A percentile compares a stretch with the other conserved stretches of the same genome.
Conservation (phyloP, 495 filamentous ascomycete species). For the Penicillium maclennaniae region DNA sequence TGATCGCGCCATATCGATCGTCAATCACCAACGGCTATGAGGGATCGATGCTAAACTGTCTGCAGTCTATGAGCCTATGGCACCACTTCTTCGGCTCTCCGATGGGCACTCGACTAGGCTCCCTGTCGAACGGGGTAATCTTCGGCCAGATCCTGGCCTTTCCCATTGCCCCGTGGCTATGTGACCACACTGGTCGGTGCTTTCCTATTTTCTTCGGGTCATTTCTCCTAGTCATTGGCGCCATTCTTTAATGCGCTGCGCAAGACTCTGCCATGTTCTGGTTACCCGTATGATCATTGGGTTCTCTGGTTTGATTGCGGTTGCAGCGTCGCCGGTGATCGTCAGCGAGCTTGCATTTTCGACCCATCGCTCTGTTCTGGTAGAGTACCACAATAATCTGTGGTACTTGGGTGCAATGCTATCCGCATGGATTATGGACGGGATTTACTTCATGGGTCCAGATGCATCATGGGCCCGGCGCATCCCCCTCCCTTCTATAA, state of each 20-base stretch:
- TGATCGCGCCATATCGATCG: slow-evolving; percentile 8
- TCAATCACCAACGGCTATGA: slow-evolving; percentile 22
- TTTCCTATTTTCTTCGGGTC: slow-evolving; percentile 20
- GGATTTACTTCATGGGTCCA: slow-evolving; percentile 9
- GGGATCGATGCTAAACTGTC: slow-evolving; percentile 31
- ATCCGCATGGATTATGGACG: slow-evolving; percentile 18
- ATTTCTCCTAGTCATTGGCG: slow-evolving; percentile 18
- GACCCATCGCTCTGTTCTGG: slow-evolving; percentile 21
- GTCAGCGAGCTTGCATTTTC: slow-evolving; percentile 32
- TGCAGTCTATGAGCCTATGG: slow-evolving; percentile 25
- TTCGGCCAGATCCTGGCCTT: slow-evolving; percentile 25
- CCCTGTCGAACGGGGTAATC: slow-evolving; percentile 17
- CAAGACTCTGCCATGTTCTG: slow-evolving; percentile 25
- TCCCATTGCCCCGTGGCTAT: slow-evolving; percentile 13
- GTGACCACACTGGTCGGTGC: slow-evolving; percentile 13
- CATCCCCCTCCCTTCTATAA: slow-evolving; percentile 35
- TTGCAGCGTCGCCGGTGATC: slow-evolving; percentile 24
- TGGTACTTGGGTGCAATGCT: slow-evolving; percentile 18
- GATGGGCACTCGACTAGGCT: slow-evolving; percentile 18
- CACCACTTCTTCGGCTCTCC: slow-evolving; percentile 19
- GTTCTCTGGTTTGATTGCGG: slow-evolving; percentile 18
- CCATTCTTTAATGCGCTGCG: slow-evolving; percentile 19
- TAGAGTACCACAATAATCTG: slow-evolving; percentile 9
- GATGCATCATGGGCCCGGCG: slow-evolving; percentile 40
- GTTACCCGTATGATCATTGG: slow-evolving; percentile 26